Conservation (phyloP, 805 yeast genomes). For the Metschnikowia corniflorae region DNA sequence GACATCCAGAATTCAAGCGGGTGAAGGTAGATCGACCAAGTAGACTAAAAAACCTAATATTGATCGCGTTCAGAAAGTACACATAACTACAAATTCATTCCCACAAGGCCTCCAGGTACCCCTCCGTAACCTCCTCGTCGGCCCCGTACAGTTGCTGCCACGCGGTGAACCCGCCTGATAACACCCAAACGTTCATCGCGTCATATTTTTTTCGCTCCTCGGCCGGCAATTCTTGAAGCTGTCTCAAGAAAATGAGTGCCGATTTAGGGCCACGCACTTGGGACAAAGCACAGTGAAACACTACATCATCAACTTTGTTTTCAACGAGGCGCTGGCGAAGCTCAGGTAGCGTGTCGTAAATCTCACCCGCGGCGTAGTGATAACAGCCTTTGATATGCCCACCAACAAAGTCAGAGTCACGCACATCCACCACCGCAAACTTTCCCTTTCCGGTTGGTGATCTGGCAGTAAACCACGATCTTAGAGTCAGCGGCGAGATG, state of each 20-base stretch:
- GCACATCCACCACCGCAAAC: conserved; percentile 70
- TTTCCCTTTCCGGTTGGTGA: conserved; percentile 36
- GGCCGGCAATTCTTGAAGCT: conserved; percentile 33
- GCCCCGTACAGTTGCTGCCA: conserved; percentile 81
- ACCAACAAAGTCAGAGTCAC: conserved; percentile 80
- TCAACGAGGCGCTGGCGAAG: conserved; percentile 32
- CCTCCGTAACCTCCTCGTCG: conserved; percentile 60
- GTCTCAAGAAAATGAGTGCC: conserved; percentile 58
- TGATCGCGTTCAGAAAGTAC: too few species aligned
- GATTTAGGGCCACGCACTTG: conserved; percentile 92
- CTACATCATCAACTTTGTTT: conserved; percentile 46
- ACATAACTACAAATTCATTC: too few species aligned
- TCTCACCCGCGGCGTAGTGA: conserved; percentile 52
- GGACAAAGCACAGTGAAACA: conserved; percentile 88
- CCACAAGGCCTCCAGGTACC: conserved; percentile 37
- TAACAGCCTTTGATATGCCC: conserved; percentile 61
- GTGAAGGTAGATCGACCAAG: too few species aligned
- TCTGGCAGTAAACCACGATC: conserved; percentile 44
- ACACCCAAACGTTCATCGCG: conserved; percentile 57
- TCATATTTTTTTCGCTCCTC: conserved; percentile 22
- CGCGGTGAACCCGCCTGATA: conserved; percentile 78
- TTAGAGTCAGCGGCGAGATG: conserved; percentile 43
- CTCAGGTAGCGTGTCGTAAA: conserved; percentile 37
- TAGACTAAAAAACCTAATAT: too few species aligned
- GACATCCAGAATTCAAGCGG: too few species aligned